Percentiles rank a stretch among this genome's conserved stretches.
Conservation (phyloP, 2,329 filamentous ascomycete species). For the Scedosporium apiospermum region DNA sequence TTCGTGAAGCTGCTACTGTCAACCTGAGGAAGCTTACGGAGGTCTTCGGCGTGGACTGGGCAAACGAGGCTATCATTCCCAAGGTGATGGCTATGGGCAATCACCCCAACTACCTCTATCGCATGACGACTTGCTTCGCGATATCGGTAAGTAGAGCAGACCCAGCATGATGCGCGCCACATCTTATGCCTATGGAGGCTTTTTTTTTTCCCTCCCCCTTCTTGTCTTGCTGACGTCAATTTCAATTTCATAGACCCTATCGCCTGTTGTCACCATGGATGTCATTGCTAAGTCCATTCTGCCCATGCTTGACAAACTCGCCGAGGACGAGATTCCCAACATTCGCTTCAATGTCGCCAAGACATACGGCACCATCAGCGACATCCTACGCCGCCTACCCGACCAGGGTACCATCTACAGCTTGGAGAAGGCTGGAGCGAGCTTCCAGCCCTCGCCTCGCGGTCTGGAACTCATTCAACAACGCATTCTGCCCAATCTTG, state of each 20-base stretch:
- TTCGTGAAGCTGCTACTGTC: conserved; percentile 91
- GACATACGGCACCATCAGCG: conserved; percentile 84
- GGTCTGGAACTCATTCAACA: conserved; percentile 75
- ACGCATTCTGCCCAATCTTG: conserved; percentile 78
- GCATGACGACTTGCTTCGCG: conserved; percentile 99
- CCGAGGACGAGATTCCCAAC: conserved; percentile 91
- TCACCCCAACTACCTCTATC: conserved; percentile 97
- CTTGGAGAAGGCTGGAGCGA: conserved; percentile 66
- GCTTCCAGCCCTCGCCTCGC: conserved; percentile 55
- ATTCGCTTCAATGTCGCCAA: conserved; percentile 99
- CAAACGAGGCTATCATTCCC: conserved; percentile 90
- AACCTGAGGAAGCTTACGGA: conserved; percentile 98
- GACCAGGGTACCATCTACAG: conserved; percentile 79
- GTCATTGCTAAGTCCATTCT: conserved; percentile 90
- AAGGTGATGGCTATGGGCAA: conserved; percentile 98
- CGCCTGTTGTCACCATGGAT: conserved; percentile 83
- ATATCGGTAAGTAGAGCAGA: conserved; percentile 67
- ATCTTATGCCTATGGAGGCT: no score
- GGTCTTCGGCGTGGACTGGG: conserved; percentile 97
- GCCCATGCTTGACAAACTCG: conserved; percentile 91
- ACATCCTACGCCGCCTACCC: conserved; percentile 83
- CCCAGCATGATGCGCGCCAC: not conserved
- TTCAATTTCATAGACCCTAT: conserved; percentile 61
- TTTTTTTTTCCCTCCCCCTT: conserved; percentile 9
- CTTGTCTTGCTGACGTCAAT: conserved; percentile 16